Base-by-base conservation (phyloP, 805 yeast species). In the Starmerella floricola region DNA sequence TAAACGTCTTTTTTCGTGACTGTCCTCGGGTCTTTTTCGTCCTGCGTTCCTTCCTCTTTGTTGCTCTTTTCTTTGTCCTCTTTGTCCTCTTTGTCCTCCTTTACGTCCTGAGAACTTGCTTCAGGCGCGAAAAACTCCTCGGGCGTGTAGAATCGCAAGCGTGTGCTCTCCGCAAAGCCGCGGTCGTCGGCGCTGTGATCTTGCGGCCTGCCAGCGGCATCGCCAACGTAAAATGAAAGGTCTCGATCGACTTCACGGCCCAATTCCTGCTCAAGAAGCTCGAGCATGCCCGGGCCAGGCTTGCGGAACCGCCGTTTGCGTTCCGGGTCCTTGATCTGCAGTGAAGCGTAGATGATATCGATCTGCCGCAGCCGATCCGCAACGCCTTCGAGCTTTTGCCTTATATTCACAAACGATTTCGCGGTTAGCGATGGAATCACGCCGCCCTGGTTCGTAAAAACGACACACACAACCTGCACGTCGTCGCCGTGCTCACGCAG, bases 401-500 rank as follows among this genome's bases (percentile, higher is more conserved):
- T 64, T 3, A 53, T 36, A 31, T 71, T 64, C 38, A 58, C 64
- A 15, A 55, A 55, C 3, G 62, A 59, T 37, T 57, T 56, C 1
- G 55, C 61, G 11, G 69, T 71, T 5, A 40, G 41, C 11, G 47
- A 35, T 6, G 62, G 53, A 0, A 73, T 61, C 2, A 77, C 70
- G 0, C 76, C 79, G 17, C 88, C 94, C 59, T 88, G 98, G 56
- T 88, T 88, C 1, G 95, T 74, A 57, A 88, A 83, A 1, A 88
- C 71, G 3, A 79, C 87, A 3, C 86, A 51, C 1, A 70, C 47
- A 12, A 42, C 10, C 56, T 53, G 3, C 46, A 46, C 26, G 55
- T 56, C 27, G 38, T 36, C 23, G 40, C 21, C 3, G n/a, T n/a
- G n/a, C n/a, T n/a, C n/a, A 42, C 42, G 8, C 30, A 43, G 13